These are phyloP conservation scores for Nepenthes gracilis DNA, from an alignment of 148 eudicot species.

Conservation along the genomic window DNA sequence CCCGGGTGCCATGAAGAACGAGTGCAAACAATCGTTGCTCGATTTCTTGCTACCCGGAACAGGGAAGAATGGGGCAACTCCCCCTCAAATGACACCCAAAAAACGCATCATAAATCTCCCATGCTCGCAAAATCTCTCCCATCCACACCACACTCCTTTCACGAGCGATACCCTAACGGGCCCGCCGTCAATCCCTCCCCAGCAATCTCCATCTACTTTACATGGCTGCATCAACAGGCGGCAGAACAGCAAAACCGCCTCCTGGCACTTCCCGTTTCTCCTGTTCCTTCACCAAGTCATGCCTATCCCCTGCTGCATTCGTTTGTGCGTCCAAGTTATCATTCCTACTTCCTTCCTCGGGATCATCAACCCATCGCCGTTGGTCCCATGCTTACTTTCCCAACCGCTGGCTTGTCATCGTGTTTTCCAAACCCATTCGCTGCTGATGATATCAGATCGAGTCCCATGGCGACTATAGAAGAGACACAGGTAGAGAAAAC, in stretches of 20 bases:
- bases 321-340: conserved; percentile 18
- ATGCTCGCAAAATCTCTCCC: conserved; percentile 7
- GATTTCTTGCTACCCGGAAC: conserved; percentile 28
- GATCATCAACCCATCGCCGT: neutral
- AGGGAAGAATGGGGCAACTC: conserved; percentile 17
- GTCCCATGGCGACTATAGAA: conserved; percentile 29
- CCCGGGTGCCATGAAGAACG: conserved; percentile 32
- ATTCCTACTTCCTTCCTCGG: conserved; percentile 9
- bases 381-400: too few species aligned
- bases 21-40: conserved; percentile 49
- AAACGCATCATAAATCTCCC: conserved; percentile 9
- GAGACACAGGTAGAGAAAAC: conserved; percentile 24
- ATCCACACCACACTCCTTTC: conserved; percentile 9
- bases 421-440: conserved; percentile 15
- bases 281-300: conserved; percentile 16
- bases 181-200: conserved; percentile 23
- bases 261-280: conserved; percentile 23
- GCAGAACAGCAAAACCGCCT: conserved; percentile 33
- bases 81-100: conserved; percentile 11
- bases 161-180: conserved; percentile 18
- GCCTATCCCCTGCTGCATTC: conserved; percentile 27
- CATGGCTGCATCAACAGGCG: conserved; percentile 39
- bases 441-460: conserved; percentile 11
- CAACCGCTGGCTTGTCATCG: conserved; percentile 7
- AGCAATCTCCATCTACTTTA: conserved; percentile 29